Evolutionary conservation across 2,329 filamentous ascomycete species (phyloP).

Genomic region (Aspergillus japonicus): DNA sequence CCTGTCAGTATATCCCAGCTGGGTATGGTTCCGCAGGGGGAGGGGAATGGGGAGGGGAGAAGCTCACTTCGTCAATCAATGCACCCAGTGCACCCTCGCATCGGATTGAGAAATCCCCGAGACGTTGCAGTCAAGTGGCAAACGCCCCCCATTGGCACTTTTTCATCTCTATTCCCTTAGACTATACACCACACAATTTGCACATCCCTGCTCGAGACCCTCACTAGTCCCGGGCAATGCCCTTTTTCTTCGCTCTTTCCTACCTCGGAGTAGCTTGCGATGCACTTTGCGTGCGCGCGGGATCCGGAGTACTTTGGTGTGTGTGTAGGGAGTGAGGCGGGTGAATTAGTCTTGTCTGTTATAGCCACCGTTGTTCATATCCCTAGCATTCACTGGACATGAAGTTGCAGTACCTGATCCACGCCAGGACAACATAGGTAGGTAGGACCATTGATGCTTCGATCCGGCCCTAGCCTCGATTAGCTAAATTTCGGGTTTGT

Average conservation of each 20-base stretch:
- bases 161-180: neutral
- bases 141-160: neutral
- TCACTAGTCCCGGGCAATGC: neutral
- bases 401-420: neutral
- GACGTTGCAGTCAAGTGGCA: neutral
- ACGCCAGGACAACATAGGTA: neutral
- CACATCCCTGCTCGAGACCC: neutral
- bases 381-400: neutral
- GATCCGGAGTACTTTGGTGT: neutral
- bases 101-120: neutral
- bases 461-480: neutral
- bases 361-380: neutral
- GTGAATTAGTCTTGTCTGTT: neutral
- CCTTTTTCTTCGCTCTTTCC: neutral
- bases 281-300: neutral
- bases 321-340: neutral
- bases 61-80: neutral
- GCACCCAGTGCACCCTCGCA: neutral
- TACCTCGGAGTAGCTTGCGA: neutral
- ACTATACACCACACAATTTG: neutral
- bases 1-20: neutral
- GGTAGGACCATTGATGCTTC: neutral
- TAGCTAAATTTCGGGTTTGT: neutral
- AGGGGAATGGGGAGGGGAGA: neutral
- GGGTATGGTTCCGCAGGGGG: neutral